Evolutionary conservation across 768 basidiomycete genomes (phyloP), one percentile per base, ranked within the genome.

Genomic region (Lactarius trivialis): DNA sequence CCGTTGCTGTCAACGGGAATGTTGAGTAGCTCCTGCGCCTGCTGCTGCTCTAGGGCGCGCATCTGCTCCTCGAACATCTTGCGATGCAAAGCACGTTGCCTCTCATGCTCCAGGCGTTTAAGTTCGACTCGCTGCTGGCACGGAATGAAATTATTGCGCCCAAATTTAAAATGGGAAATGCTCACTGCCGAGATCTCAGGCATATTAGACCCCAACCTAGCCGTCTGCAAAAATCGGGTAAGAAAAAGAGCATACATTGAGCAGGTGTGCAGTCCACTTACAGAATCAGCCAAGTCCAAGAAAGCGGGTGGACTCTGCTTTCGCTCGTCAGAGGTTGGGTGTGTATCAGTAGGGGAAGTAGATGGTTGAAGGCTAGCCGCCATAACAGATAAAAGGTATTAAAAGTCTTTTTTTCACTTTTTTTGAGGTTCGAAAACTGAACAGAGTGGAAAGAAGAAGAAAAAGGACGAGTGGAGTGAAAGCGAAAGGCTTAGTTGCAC

Each of bases 61-160:
- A 97, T 97, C 76, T 97, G 93, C 69, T 96, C 92, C 75, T 98
- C 95, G 74, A 98, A 98, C 70, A 91, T 76, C 75, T 86, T 89
- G 71, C 93, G 87, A 73, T 96, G 94, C 48, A 91, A 73, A 41
- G 77, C 77, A 65, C 94, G 91, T 75, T 94, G 91, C 56, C 91
- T 86, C 75, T 97, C 93, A 71, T 98, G 93, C 74, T 94, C 75
- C 66, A 90, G 76, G 68, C 93, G 89, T 73, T 94, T 97, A 71
- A 93, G 79, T 72, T 95, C 92, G 64, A 93, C 87, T 69, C 91
- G 89, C 89, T 91, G 89, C 89, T 91, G 75, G 58, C 28, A 34
- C 49, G 6, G 50, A 60, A 34, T 57, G 65, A 63, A 58, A 49
- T 62, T 50, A 39, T 55, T 52, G 30, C 17, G 39, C 39, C 55